Percentiles rank a stretch among this genome's conserved stretches.
These are phyloP conservation scores for Metschnikowia anglica DNA, from an alignment of 805 yeast species.

Conservation along the genomic window DNA sequence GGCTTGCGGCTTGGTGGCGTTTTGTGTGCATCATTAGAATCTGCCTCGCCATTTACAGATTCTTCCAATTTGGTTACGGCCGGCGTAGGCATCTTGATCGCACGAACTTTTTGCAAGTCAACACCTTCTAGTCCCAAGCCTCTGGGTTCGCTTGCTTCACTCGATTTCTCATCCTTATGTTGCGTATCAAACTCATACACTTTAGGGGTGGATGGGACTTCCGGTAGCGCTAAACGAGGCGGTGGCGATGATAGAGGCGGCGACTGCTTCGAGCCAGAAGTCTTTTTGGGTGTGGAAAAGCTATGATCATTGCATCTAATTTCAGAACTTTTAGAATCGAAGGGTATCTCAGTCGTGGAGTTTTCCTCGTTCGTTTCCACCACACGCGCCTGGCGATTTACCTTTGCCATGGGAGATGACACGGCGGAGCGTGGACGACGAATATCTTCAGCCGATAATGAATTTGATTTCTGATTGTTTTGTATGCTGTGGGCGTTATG, in stretches of 20 bases:
- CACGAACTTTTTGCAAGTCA: slow-evolving; percentile 15
- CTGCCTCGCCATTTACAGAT: slow-evolving; percentile 6
- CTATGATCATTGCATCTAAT: not conserved
- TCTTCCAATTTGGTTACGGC: slow-evolving; percentile 39
- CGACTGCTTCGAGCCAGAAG: not conserved
- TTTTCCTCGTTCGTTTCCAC: slow-evolving; percentile 36
- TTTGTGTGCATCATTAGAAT: not conserved
- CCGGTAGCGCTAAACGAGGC: slow-evolving; percentile 34
- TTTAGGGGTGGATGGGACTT: slow-evolving; percentile 30
- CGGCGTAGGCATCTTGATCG: slow-evolving; percentile 25
- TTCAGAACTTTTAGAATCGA: not conserved
- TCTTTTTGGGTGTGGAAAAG: slow-evolving; percentile 20
- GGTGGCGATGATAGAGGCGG: slow-evolving; percentile 36
- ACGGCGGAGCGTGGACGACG: slow-evolving; percentile 28
- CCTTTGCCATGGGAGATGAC: slow-evolving; percentile 43
- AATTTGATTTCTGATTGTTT: slow-evolving; percentile 4
- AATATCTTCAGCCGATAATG: slow-evolving; percentile 21
- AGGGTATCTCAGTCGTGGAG: slow-evolving; percentile 7
- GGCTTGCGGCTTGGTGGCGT: slow-evolving; percentile 27
- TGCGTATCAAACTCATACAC: not conserved
- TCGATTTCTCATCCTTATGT: not conserved
- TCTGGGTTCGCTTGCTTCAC: slow-evolving; percentile 16
- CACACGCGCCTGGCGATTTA: slow-evolving; percentile 45
- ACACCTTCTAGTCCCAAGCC: slow-evolving; percentile 43
- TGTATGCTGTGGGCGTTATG: slow-evolving; percentile 22